Percentiles rank a stretch among this genome's conserved stretches.
phyloP scores from a whole-genome alignment of 2,329 filamentous ascomycete species.

The Lasiodiplodia sp. region DNA sequence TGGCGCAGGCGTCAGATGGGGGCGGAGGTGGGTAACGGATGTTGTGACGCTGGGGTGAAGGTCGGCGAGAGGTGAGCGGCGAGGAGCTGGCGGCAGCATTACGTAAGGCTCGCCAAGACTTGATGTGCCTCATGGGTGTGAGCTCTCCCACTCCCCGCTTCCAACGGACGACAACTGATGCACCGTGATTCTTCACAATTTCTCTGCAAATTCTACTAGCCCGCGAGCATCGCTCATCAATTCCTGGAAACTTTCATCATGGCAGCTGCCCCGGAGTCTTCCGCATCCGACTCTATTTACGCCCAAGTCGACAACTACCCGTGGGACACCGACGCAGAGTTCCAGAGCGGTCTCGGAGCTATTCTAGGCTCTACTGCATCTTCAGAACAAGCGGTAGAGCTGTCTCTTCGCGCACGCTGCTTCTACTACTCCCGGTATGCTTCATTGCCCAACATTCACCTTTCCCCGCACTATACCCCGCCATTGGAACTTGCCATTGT shows the following conservation, averaged over 20 bases:
- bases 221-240: no score
- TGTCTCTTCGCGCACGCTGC: slow-evolving; percentile 71
- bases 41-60: slow-evolving; percentile 25
- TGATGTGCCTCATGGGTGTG: slow-evolving; percentile 23
- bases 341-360: slow-evolving; percentile 71
- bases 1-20: slow-evolving; percentile 9
- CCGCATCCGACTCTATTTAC: slow-evolving; percentile 47
- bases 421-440: slow-evolving; percentile 68
- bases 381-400: slow-evolving; percentile 61
- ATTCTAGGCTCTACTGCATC: slow-evolving; percentile 64
- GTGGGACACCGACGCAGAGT: slow-evolving; percentile 72
- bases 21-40: slow-evolving; percentile 5
- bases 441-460: background rate
- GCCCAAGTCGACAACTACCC: slow-evolving; percentile 69
- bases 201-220: background rate
- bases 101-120: slow-evolving; percentile 23
- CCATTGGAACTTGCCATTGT: background rate
- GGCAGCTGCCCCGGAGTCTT: background rate
- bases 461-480: slow-evolving; percentile 21
- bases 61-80: slow-evolving; percentile 23
- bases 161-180: background rate
- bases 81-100: slow-evolving; percentile 19
- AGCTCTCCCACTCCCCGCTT: slow-evolving; percentile 10
- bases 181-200: background rate
- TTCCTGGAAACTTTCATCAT: background rate